A percentile compares a stretch with the other conserved stretches of the same genome.
Evolutionary conservation across 352 stramenopile genomes (phyloP).

Genomic region (Globisporangium recalcitrans): DNA sequence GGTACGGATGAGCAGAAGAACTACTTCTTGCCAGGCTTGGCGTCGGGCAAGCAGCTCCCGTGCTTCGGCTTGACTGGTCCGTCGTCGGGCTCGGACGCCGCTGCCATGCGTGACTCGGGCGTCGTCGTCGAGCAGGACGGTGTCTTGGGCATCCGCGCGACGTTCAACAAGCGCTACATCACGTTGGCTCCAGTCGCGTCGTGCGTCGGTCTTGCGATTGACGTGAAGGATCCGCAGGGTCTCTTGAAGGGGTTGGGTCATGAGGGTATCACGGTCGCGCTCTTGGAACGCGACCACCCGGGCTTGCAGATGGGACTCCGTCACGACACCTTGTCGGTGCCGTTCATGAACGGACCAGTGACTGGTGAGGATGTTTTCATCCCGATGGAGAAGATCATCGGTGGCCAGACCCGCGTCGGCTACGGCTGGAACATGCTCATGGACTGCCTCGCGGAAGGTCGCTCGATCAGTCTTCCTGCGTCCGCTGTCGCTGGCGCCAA

Average conservation of each 20-base stretch:
- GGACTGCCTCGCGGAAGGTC: constrained; percentile 96
- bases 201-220: constrained; percentile 95
- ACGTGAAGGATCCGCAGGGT: constrained; percentile 93
- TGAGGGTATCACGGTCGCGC: constrained; percentile 95
- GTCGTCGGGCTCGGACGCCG: constrained; percentile 93
- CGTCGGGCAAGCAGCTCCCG: constrained; percentile 93
- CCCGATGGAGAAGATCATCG: constrained; percentile 96
- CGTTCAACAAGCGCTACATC: constrained; percentile 99
- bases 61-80: constrained; percentile 97
- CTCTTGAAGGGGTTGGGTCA: constrained; percentile 91
- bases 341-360: constrained; percentile 98
- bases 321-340: constrained; percentile 93
- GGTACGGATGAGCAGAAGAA: constrained; percentile 95
- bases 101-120: constrained; percentile 92
- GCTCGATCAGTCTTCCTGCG: constrained; percentile 95
- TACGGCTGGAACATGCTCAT: constrained; percentile 99
- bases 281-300: constrained; percentile 93
- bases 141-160: constrained; percentile 93
- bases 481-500: constrained; percentile 91
- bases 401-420: constrained; percentile 93
- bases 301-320: constrained; percentile 93
- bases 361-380: constrained; percentile 97
- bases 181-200: constrained; percentile 96
- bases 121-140: constrained; percentile 92
- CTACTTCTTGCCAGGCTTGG: constrained; percentile 92